A percentile compares a stretch with the other conserved stretches of the same genome.
These are phyloP conservation scores for Solanum gracilifrons DNA, from an alignment of 257 asterid species.

Conservation along the genomic window DNA sequence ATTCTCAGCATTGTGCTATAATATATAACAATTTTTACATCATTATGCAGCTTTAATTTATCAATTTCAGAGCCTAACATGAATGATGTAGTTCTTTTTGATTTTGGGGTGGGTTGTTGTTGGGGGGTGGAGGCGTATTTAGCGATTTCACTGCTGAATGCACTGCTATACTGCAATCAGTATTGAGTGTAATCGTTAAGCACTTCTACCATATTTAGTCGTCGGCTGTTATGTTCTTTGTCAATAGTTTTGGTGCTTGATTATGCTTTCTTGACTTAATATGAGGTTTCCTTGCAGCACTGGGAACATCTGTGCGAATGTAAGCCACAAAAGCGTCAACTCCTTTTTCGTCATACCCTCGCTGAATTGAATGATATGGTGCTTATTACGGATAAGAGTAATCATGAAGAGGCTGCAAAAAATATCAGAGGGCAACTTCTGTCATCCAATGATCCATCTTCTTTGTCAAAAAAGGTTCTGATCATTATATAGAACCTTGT, in stretches of 20 bases:
- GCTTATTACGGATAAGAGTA: constrained; percentile 29
- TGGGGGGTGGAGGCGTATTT: neutral
- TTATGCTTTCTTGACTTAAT: neutral
- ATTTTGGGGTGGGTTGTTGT: neutral
- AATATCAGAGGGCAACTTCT: constrained; percentile 23
- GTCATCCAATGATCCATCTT: constrained; percentile 25
- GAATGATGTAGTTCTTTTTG: neutral
- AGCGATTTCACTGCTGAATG: neutral
- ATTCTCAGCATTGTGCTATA: neutral
- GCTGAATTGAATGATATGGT: constrained; percentile 66
- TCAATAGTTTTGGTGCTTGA: neutral
- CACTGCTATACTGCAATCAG: neutral
- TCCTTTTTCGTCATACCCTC: constrained; percentile 72
- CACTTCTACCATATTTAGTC: neutral
- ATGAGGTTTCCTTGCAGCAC: constrained; percentile 49
- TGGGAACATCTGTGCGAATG: constrained; percentile 94
- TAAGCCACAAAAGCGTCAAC: constrained; percentile 55
- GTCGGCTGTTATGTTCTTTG: neutral
- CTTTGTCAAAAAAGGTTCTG: constrained; percentile 63
- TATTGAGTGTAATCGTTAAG: neutral
- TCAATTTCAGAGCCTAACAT: neutral
- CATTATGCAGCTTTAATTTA: neutral
- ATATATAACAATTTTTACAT: neutral
- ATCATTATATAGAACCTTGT: neutral
- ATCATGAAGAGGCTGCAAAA: constrained; percentile 26